phyloP scores from a whole-genome alignment of 257 asterid genomes.

The Oldenlandia corymbosa region DNA sequence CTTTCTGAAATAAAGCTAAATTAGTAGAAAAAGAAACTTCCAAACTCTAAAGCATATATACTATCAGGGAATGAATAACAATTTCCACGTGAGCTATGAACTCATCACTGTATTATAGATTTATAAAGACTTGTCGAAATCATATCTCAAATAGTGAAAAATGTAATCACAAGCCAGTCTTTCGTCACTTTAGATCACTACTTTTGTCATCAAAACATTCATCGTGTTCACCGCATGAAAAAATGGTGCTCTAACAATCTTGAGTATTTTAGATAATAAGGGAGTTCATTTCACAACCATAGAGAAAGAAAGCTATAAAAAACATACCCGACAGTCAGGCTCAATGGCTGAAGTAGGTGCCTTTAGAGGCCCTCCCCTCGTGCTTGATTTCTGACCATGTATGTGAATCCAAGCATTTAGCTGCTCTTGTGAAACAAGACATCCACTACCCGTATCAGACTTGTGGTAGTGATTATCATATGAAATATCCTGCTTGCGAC shows the following conservation, averaged over 20 bases:
- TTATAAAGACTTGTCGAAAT: not conserved
- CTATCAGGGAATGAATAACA: no score
- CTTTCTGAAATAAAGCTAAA: constrained; percentile 34
- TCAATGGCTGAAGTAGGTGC: constrained; percentile 32
- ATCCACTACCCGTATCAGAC: constrained; percentile 29
- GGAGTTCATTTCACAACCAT: no score
- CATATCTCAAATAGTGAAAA: constrained; percentile 1
- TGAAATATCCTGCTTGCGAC: constrained; percentile 40
- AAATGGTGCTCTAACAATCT: no score
- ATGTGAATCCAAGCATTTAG: constrained; percentile 62
- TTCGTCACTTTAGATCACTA: no score
- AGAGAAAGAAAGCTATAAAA: no score
- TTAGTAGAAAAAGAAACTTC: not conserved
- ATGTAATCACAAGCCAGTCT: constrained; percentile 8
- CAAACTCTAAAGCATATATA: not conserved
- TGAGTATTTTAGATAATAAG: no score
- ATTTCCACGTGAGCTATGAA: not conserved
- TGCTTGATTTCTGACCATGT: constrained; percentile 37
- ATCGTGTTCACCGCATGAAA: not conserved
- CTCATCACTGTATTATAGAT: not conserved
- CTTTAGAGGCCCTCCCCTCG: constrained; percentile 34
- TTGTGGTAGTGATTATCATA: constrained; percentile 26
- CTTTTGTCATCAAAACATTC: no score
- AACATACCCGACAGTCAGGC: constrained; percentile 44
- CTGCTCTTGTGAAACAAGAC: constrained; percentile 65